Evolutionary conservation across 2,329 filamentous ascomycete species (phyloP).

Genomic region (Xylaria sp.): DNA sequence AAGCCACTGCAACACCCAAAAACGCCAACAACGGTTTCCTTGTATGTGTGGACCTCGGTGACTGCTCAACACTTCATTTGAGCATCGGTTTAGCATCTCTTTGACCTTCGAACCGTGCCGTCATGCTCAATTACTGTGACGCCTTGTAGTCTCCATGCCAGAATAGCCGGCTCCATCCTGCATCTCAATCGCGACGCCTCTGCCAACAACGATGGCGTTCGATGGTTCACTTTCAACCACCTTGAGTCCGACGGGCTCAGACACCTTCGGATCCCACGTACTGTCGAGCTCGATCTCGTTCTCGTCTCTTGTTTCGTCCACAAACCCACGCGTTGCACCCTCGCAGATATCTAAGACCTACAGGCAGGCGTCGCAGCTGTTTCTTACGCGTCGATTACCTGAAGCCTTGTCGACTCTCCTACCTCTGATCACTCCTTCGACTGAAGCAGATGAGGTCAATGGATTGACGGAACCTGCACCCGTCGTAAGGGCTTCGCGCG

Average conservation of each 20-base stretch:
- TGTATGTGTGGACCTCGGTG: slow-evolving; percentile 17
- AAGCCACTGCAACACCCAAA: slow-evolving; percentile 22
- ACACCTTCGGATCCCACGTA: slow-evolving; percentile 61
- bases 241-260: slow-evolving; percentile 59
- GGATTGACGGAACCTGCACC: slow-evolving; percentile 70
- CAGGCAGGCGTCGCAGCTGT: slow-evolving; percentile 92
- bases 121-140: slow-evolving; percentile 25
- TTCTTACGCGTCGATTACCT: slow-evolving; percentile 90
- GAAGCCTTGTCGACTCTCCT: slow-evolving; percentile 88
- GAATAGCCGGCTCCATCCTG: slow-evolving; percentile 26
- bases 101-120: not conserved
- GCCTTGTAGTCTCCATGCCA: slow-evolving; percentile 21
- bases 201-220: slow-evolving; percentile 54
- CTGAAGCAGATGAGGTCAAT: slow-evolving; percentile 58
- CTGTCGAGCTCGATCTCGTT: slow-evolving; percentile 77
- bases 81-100: slow-evolving; percentile 4
- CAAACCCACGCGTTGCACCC: slow-evolving; percentile 68
- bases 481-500: slow-evolving; percentile 81
- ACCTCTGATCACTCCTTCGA: slow-evolving; percentile 77
- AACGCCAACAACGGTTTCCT: slow-evolving; percentile 15
- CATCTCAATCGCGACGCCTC: slow-evolving; percentile 13
- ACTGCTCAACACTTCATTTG: not conserved
- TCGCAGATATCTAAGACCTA: slow-evolving; percentile 90
- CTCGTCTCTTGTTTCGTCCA: slow-evolving; percentile 73
- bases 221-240: slow-evolving; percentile 56